Evolutionary conservation across 176 grass and related monocot genomes (phyloP).

Genomic region (Poa annua): DNA sequence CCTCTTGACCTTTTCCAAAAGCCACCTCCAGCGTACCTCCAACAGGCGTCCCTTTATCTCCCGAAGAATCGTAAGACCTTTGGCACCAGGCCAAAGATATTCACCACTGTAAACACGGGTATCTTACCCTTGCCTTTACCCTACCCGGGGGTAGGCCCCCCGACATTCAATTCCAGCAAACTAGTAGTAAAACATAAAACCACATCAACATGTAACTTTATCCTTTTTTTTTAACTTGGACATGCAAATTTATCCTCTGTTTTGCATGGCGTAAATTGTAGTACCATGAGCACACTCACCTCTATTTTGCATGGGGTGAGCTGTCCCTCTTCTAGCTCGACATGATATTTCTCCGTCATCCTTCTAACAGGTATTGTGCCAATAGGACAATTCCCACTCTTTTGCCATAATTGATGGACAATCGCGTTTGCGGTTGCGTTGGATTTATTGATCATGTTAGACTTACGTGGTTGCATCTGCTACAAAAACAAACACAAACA

Average conservation of each 20-base stretch:
- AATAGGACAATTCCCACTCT: not conserved
- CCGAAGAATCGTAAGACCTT: too few relatives aligned
- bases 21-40: too few relatives aligned
- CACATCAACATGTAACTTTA: not conserved
- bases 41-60: too few relatives aligned
- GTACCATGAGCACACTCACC: not conserved
- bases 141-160: too few relatives aligned
- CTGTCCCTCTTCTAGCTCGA: not conserved
- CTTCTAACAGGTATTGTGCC: not conserved
- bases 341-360: not conserved
- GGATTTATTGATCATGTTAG: not conserved
- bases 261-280: not conserved
- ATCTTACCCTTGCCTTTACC: too few relatives aligned
- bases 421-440: not conserved
- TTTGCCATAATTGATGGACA: not conserved
- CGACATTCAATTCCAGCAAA: constrained; percentile 8
- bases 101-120: too few relatives aligned
- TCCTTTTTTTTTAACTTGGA: too few relatives aligned
- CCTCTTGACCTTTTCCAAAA: too few relatives aligned
- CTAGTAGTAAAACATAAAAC: not conserved
- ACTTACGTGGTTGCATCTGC: not conserved
- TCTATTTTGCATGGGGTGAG: not conserved
- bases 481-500: not conserved
- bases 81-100: too few relatives aligned
- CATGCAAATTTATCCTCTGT: not conserved